phyloP scores from a whole-genome alignment of 306 rosid species.

The Sophora flavescens region DNA sequence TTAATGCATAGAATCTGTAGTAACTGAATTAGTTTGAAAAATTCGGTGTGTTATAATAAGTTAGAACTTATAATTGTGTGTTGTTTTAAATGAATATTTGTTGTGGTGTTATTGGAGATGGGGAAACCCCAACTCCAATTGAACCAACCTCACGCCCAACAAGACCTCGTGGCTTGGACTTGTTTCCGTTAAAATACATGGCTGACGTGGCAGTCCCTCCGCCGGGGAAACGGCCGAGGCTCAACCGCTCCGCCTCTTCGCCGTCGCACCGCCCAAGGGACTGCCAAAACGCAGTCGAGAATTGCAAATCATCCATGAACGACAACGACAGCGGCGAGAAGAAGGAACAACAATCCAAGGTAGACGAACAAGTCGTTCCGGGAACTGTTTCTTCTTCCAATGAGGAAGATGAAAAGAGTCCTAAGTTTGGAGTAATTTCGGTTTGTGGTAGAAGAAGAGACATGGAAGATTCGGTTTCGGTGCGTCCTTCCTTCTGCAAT shows the following conservation, averaged over 20 bases:
- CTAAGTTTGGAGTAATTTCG: constrained; percentile 73
- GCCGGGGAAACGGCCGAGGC: constrained; percentile 61
- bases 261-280: neutral
- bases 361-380: neutral
- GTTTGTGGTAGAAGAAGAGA: constrained; percentile 93
- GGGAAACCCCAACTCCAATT: constrained; percentile 59
- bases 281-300: constrained; percentile 30
- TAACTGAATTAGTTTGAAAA: neutral
- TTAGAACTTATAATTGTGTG: too few relatives aligned
- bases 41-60: too few relatives aligned
- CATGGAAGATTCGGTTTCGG: constrained; percentile 88
- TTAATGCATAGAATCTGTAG: neutral
- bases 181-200: constrained; percentile 48
- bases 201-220: constrained; percentile 53
- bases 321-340: neutral
- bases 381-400: neutral
- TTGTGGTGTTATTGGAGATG: constrained; percentile 78
- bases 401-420: constrained; percentile 27
- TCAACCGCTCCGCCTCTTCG: constrained; percentile 37
- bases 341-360: neutral
- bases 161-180: constrained; percentile 58
- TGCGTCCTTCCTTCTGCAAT: constrained; percentile 49
- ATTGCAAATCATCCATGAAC: neutral
- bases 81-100: neutral
- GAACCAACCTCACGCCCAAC: constrained; percentile 54